A percentile compares a stretch with the other conserved stretches of the same genome.
Conservation (phyloP, 495 filamentous ascomycete species). For the Penicillium turbatum region DNA sequence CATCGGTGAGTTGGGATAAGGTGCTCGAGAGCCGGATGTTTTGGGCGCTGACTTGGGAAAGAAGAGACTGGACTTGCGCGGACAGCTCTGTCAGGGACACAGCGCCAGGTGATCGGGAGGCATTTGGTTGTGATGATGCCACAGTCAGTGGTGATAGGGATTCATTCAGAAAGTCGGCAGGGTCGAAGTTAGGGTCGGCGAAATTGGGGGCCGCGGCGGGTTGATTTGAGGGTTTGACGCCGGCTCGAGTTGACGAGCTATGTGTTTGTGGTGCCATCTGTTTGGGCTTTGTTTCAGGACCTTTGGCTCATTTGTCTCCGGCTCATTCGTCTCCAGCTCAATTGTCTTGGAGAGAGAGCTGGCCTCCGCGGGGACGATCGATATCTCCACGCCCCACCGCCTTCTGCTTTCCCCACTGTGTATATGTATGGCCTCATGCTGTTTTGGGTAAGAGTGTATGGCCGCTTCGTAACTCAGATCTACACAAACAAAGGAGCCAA, state of each 20-base stretch:
- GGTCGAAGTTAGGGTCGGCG: constrained; percentile 68
- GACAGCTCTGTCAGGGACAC: constrained; percentile 73
- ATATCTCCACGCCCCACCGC: constrained; percentile 10
- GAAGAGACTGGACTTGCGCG: constrained; percentile 72
- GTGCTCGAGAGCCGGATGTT: constrained; percentile 76
- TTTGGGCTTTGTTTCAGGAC: neutral
- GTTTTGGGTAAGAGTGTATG: neutral
- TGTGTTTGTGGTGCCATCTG: constrained; percentile 21
- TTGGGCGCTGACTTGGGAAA: constrained; percentile 84
- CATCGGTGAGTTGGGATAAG: constrained; percentile 86
- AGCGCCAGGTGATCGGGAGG: constrained; percentile 40
- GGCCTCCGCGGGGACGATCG: constrained; percentile 7
- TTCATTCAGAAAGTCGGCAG: constrained; percentile 75
- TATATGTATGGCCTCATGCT: neutral
- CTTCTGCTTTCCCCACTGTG: neutral
- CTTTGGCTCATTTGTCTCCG: neutral
- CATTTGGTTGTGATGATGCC: constrained; percentile 38
- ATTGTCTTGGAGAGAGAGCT: neutral
- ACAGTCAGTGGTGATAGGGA: constrained; percentile 57
- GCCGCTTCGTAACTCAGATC: neutral
- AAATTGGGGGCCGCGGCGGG: constrained; percentile 58
- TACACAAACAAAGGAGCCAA: neutral
- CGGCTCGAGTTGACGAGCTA: constrained; percentile 15
- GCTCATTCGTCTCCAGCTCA: neutral
- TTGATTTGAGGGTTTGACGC: constrained; percentile 29